Evolutionary conservation across 129 eudicot species (phyloP).

Genomic region (Flaveria bidentis): DNA sequence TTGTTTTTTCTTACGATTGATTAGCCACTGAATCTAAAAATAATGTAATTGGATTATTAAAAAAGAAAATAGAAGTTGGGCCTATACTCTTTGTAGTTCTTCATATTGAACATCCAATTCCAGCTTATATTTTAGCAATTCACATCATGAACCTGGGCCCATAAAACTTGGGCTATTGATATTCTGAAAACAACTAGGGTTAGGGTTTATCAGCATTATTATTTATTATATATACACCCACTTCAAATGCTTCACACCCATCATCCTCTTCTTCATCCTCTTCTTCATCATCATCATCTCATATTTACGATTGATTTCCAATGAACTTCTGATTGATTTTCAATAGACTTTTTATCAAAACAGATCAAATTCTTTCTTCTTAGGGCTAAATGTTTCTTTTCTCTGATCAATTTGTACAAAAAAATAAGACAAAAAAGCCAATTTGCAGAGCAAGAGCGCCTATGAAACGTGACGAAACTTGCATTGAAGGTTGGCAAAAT

Average conservation of each 20-base stretch:
- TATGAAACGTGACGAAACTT: slow-evolving; percentile 42
- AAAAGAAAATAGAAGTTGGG: no score
- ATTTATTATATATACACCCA: background rate
- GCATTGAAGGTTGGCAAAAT: slow-evolving; percentile 61
- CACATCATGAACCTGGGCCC: background rate
- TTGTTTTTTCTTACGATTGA: no score
- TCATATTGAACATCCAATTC: background rate
- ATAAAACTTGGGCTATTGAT: slow-evolving; percentile 8
- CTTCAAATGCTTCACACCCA: background rate
- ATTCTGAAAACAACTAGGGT: background rate
- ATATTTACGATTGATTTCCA: no score
- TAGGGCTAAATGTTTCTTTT: background rate
- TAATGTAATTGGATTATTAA: no score
- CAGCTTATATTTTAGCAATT: no score
- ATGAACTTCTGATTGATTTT: background rate
- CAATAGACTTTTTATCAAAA: no score
- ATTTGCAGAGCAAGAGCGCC: slow-evolving; percentile 61
- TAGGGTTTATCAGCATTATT: slow-evolving; percentile 20
- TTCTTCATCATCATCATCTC: background rate
- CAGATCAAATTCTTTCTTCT: background rate
- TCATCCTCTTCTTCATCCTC: background rate
- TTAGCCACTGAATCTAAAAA: no score
- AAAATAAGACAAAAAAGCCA: slow-evolving; percentile 17
- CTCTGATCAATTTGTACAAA: background rate
- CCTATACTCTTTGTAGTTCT: no score